phyloP scores from a whole-genome alignment of 768 basidiomycete genomes.

The Rhodotorula sphaerocarpa region DNA sequence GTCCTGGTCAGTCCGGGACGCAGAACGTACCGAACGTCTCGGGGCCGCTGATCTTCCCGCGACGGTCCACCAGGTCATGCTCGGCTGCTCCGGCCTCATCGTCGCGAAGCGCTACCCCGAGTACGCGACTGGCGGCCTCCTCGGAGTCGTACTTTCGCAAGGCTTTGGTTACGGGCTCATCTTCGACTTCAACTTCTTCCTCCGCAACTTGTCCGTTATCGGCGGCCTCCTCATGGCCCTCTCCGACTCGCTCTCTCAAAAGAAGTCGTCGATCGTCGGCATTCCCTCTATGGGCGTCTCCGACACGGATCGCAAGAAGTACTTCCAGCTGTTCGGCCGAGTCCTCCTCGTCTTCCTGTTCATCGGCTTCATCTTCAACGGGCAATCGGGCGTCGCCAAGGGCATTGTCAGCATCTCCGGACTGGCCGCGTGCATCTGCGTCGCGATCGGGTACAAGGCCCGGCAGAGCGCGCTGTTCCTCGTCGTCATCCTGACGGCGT shows the following conservation, averaged over 20 bases:
- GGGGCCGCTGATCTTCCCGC: neutral
- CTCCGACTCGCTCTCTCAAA: conserved; percentile 82
- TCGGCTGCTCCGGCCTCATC: conserved; percentile 70
- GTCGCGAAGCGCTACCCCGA: conserved; percentile 81
- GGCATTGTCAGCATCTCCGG: conserved; percentile 74
- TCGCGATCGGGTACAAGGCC: conserved; percentile 97
- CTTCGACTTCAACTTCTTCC: conserved; percentile 99
- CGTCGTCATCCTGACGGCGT: conserved; percentile 77
- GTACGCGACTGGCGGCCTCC: conserved; percentile 78
- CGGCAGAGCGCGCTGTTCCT: conserved; percentile 97
- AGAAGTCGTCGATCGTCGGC: conserved; percentile 72
- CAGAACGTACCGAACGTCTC: too few species aligned
- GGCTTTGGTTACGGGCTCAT: conserved; percentile 98
- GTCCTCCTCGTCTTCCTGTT: conserved; percentile 98
- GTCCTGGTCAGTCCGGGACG: conserved; percentile 71
- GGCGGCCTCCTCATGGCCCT: conserved; percentile 99
- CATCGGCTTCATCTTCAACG: conserved; percentile 71
- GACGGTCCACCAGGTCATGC: conserved; percentile 80
- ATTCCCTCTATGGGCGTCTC: conserved; percentile 62
- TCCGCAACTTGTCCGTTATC: conserved; percentile 93
- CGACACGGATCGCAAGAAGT: conserved; percentile 96
- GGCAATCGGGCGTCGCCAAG: conserved; percentile 27
- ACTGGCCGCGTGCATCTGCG: conserved; percentile 85
- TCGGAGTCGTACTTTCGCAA: conserved; percentile 85
- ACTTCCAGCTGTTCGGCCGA: conserved; percentile 89